Conservation (phyloP, 2,329 filamentous ascomycete species). For the Exophiala phaeomuriformis region DNA sequence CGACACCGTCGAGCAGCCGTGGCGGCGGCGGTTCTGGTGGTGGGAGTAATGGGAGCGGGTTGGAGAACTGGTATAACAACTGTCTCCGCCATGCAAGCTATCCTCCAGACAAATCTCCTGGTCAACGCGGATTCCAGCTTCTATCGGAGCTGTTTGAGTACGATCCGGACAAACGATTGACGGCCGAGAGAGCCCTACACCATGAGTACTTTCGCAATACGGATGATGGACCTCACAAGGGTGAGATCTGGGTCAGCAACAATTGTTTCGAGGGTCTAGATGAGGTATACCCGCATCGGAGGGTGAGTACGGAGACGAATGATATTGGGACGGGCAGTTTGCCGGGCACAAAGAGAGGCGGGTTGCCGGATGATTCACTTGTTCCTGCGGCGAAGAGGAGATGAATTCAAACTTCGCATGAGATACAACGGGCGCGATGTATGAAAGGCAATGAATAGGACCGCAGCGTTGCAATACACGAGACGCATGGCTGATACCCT, state of each 20-base stretch:
- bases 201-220: constrained; percentile 79
- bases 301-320: constrained; percentile 90
- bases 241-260: constrained; percentile 48
- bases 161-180: constrained; percentile 80
- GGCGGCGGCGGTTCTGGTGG: constrained; percentile 34
- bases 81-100: constrained; percentile 56
- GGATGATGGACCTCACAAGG: constrained; percentile 31
- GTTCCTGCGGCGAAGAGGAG: constrained; percentile 24
- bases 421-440: no score
- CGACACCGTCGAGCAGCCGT: constrained; percentile 32
- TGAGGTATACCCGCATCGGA: constrained; percentile 78
- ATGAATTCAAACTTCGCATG: constrained; percentile 7
- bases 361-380: constrained; percentile 64
- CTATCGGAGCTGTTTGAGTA: constrained; percentile 82
- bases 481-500: no score
- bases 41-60: constrained; percentile 47
- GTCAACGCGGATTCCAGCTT: constrained; percentile 71
- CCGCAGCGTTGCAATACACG: no score
- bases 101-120: constrained; percentile 52
- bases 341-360: constrained; percentile 84
- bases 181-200: constrained; percentile 78
- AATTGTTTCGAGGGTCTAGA: constrained; percentile 90
- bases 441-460: no score
- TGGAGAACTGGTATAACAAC: constrained; percentile 75
- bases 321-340: constrained; percentile 87